Conservation (phyloP, 495 filamentous ascomycete species). For the Aspergillus conjunctus region DNA sequence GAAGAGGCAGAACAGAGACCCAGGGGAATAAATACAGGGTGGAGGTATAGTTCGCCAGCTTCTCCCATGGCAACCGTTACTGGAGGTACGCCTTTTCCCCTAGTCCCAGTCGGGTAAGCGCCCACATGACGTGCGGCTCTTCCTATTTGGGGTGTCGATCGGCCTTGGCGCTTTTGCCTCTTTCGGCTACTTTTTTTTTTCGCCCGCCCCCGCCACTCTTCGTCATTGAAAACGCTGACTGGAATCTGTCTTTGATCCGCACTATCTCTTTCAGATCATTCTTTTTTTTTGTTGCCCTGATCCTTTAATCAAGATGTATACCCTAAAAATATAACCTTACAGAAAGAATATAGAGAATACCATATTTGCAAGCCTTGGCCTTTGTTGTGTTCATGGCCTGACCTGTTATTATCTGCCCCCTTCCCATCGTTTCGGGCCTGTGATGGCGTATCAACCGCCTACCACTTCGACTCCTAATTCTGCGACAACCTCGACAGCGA, state of each 20-base stretch:
- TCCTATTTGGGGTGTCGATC: conserved; percentile 26
- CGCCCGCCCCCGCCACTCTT: neutral
- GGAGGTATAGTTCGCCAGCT: conserved; percentile 27
- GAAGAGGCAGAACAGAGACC: conserved; percentile 16
- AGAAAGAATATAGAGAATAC: neutral
- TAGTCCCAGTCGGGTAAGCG: conserved; percentile 27
- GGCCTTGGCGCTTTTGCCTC: conserved; percentile 25
- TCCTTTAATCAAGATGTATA: neutral
- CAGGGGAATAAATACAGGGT: conserved; percentile 45
- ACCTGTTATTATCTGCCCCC: neutral
- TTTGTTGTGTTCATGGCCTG: neutral
- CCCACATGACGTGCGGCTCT: conserved; percentile 38
- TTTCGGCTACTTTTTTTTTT: conserved; percentile 13
- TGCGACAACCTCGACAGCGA: conserved; percentile 20
- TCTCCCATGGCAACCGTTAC: conserved; percentile 47
- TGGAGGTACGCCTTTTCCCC: conserved; percentile 37
- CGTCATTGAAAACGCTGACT: no score
- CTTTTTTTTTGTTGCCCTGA: neutral
- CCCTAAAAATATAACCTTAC: neutral
- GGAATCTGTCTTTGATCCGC: no score
- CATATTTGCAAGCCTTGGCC: neutral
- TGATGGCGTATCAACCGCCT: conserved; percentile 37
- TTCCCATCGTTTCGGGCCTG: conserved; percentile 9
- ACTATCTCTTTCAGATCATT: neutral
- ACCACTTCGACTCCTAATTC: conserved; percentile 28